Base-by-base conservation (phyloP, 495 filamentous ascomycete genomes). In the Ascobolus immersus region DNA sequence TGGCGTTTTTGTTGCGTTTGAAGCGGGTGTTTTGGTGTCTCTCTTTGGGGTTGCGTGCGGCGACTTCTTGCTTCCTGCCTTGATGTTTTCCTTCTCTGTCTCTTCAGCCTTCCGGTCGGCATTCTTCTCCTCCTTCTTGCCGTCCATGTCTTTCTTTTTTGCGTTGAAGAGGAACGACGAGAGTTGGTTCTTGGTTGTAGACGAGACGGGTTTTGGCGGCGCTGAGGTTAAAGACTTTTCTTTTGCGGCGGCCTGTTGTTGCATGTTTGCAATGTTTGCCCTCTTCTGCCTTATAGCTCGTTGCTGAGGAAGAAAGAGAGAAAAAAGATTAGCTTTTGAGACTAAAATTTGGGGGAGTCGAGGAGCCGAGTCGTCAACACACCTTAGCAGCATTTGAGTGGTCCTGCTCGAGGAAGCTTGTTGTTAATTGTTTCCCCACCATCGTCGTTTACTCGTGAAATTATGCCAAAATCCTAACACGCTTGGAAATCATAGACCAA, bases 21-120 rank as follows among this genome's bases (percentile, higher is more conserved):
- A 66, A 12, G 69, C 66, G 0, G 84, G 84, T 2, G 84, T 90
- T 26, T 67, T 69, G 3, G 74, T 63, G 38, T 62, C 59, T 50
- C 69, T 52, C 33, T 57, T 60, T 30, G 40, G 42, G 17, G 49
- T 43, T 21, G 44, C 41, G 12, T 51, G 42, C 19, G 45, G 44
- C 33, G 49, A 39, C 33, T 51, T 50, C 26, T 52, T 45, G 27
- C 55, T 58, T 28, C 52, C 56, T 12, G 23, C 27, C 17, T 19
- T 14, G 4, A 18, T 21, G 25, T 52, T 53, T 31, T 51, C 49
- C 20, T 64, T 54, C 23, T 55, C 45, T 11, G 22, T 31, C 21
- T 28, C 37, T 10, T 40, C 47, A 12, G 29, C 13, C 12, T 45
- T 39, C 20, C 21, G 6, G 6, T 19, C 9, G 27, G 18, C 0